These are phyloP conservation scores for Euphorbia celastroides DNA, from an alignment of 441 rosid species.

Conservation along the genomic window DNA sequence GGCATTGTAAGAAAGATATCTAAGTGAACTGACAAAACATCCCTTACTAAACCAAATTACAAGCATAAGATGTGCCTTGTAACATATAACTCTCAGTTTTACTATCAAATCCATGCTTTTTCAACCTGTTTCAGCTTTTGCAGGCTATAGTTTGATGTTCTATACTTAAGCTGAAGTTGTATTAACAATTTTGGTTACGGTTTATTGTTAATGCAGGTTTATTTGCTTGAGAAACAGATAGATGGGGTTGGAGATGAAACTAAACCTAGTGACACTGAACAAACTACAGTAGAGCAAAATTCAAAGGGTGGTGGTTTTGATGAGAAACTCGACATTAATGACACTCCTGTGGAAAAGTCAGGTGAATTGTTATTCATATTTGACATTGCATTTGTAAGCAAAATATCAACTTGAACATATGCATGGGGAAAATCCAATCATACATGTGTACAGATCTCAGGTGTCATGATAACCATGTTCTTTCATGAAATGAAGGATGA, in stretches of 20 bases:
- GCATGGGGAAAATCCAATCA: not conserved
- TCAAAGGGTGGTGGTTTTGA: slow-evolving; percentile 34
- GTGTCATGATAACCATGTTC: not conserved
- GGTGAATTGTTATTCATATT: slow-evolving; percentile 33
- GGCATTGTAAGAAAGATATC: not conserved
- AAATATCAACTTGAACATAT: not conserved
- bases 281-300: slow-evolving; percentile 29
- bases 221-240: slow-evolving; percentile 64
- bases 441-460: not conserved
- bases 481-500: not conserved
- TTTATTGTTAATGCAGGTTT: slow-evolving; percentile 41
- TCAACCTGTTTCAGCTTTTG: not conserved
- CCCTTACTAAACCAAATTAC: not conserved
- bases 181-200: slow-evolving; percentile 17
- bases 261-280: slow-evolving; percentile 36
- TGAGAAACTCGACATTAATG: slow-evolving; percentile 79
- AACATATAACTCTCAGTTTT: not conserved
- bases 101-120: not conserved
- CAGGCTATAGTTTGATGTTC: not conserved
- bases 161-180: not conserved
- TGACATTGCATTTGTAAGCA: not conserved
- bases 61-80: not conserved
- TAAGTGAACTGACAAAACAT: not conserved
- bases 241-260: slow-evolving; percentile 53
- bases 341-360: slow-evolving; percentile 63